A percentile compares a stretch with the other conserved stretches of the same genome.
These are phyloP conservation scores for Rhodocollybia butyracea DNA, from an alignment of 768 basidiomycete species.

Conservation along the genomic window DNA sequence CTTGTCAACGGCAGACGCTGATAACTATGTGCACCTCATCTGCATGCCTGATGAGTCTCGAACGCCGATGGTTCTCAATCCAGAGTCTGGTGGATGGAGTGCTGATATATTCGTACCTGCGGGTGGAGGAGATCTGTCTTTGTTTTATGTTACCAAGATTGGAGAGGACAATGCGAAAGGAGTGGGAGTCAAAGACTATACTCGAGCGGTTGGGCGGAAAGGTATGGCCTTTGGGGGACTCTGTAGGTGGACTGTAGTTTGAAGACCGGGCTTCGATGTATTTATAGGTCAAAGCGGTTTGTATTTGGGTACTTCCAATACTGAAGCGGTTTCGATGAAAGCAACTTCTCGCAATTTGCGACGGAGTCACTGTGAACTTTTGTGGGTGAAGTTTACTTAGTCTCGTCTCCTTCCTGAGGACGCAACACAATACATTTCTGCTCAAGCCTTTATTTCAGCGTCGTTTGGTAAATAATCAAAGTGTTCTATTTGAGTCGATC, in stretches of 20 bases:
- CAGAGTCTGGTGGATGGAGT: conserved; percentile 37
- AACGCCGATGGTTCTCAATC: conserved; percentile 31
- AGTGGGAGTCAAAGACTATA: conserved; percentile 28
- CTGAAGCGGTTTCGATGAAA: no score
- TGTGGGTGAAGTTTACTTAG: no score
- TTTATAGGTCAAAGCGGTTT: no score
- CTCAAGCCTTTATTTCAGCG: no score
- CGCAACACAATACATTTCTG: no score
- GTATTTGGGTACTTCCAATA: no score
- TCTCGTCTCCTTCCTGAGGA: no score
- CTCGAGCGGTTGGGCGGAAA: conserved; percentile 30
- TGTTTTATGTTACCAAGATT: conserved; percentile 33
- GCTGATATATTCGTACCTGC: conserved; percentile 32
- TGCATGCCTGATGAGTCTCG: conserved; percentile 28
- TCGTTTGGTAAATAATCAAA: no score
- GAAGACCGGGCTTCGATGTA: conserved; percentile 10
- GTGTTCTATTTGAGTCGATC: no score
- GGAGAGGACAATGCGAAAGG: conserved; percentile 37
- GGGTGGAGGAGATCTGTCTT: conserved; percentile 28
- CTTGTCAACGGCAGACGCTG: conserved; percentile 35
- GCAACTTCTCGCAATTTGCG: no score
- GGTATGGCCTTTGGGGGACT: conserved; percentile 37
- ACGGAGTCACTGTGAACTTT: no score
- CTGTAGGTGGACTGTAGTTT: conserved; percentile 30
- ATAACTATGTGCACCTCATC: conserved; percentile 41